Conservation (phyloP, 345 rosid species). For the Acer campestre region DNA sequence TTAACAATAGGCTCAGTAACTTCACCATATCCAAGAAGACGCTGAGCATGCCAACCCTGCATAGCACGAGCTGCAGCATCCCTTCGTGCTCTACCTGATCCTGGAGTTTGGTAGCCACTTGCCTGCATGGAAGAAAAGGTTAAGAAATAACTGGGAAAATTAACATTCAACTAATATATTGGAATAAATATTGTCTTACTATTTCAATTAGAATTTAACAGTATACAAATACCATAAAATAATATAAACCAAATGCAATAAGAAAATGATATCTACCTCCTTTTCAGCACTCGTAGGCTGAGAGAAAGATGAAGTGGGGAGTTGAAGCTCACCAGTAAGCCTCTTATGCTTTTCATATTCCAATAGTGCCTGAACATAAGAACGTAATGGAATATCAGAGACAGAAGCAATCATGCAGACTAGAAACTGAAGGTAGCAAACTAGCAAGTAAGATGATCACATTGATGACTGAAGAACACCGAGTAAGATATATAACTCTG, state of each 20-base stretch:
- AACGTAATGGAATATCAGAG: conserved; percentile 23
- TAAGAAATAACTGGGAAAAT: not conserved
- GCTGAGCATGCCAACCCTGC: conserved; percentile 91
- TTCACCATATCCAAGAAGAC: conserved; percentile 70
- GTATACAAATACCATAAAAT: not conserved
- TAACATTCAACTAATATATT: not conserved
- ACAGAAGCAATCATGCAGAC: conserved; percentile 10
- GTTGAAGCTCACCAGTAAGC: conserved; percentile 72
- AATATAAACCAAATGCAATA: conserved; percentile 9
- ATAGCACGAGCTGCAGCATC: conserved; percentile 88
- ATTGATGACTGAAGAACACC: not conserved
- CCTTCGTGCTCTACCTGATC: conserved; percentile 73
- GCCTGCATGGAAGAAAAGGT: conserved; percentile 36
- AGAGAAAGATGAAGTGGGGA: conserved; percentile 57
- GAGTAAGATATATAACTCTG: conserved; percentile 1
- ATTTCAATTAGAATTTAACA: not conserved
- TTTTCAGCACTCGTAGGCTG: conserved; percentile 61
- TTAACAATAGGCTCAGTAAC: conserved; percentile 51
- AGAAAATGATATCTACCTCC: conserved; percentile 72
- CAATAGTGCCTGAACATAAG: conserved; percentile 65
- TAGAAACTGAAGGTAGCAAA: not conserved
- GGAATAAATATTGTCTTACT: conserved; percentile 1
- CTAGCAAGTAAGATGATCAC: not conserved
- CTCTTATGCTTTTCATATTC: conserved; percentile 81
- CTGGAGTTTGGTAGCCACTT: conserved; percentile 50